A percentile compares a stretch with the other conserved stretches of the same genome.
phyloP scores from a whole-genome alignment of 1,284 basidiomycete genomes.

The Apiotrichum gamsii region DNA sequence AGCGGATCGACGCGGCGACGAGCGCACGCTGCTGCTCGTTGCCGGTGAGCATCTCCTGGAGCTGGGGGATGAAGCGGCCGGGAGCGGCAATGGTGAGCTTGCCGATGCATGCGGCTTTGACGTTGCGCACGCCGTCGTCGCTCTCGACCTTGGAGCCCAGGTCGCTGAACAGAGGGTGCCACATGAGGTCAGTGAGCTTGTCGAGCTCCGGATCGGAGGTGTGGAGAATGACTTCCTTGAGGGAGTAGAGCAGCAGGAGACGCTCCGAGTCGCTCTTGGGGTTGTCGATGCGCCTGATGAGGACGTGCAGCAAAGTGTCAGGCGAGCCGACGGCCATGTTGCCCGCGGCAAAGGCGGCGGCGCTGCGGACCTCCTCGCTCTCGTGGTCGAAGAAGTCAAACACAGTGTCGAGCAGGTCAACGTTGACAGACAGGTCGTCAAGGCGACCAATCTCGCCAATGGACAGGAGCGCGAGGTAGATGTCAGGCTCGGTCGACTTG shows the following conservation, averaged over 20 bases:
- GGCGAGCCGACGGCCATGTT: conserved; percentile 92
- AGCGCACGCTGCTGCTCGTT: conserved; percentile 67
- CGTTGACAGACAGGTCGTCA: conserved; percentile 72
- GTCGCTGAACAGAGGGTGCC: conserved; percentile 76
- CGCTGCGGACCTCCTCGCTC: conserved; percentile 75
- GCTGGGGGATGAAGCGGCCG: conserved; percentile 76
- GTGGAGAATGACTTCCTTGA: conserved; percentile 94
- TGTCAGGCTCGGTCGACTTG: conserved; percentile 60
- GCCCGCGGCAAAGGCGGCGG: conserved; percentile 86
- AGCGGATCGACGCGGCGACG: conserved; percentile 87
- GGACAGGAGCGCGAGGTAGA: conserved; percentile 76
- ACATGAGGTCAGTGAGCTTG: conserved; percentile 75
- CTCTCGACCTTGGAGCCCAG: conserved; percentile 53
- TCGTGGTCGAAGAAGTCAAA: conserved; percentile 68
- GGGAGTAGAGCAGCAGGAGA: conserved; percentile 76
- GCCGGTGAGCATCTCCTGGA: conserved; percentile 55
- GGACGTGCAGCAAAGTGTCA: conserved; percentile 72
- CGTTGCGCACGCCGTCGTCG: conserved; percentile 86
- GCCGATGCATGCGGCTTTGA: conserved; percentile 92
- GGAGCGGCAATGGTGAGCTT: conserved; percentile 89
- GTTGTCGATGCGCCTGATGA: conserved; percentile 72
- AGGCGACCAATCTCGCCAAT: conserved; percentile 84
- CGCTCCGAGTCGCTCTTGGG: conserved; percentile 63
- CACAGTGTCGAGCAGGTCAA: conserved; percentile 65
- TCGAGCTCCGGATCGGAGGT: conserved; percentile 76